A percentile compares a stretch with the other conserved stretches of the same genome.
Evolutionary conservation across 1,284 basidiomycete genomes (phyloP).

Genomic region (Microbotryomycetes sp.): DNA sequence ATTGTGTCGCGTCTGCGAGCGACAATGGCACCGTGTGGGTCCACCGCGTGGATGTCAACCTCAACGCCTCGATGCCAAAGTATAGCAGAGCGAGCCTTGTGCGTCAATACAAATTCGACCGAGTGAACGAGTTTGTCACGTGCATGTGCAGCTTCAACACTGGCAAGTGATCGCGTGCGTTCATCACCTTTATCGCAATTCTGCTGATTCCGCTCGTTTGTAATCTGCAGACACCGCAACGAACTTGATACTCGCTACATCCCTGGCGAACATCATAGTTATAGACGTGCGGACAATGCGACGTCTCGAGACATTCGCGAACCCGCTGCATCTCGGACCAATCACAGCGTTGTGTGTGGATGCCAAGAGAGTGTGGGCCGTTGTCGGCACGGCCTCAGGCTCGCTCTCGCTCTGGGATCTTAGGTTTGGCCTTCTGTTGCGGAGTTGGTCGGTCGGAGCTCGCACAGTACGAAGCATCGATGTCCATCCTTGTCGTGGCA

Average conservation of each 20-base stretch:
- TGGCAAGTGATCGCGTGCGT: conserved; percentile 19
- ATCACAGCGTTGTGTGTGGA: conserved; percentile 80
- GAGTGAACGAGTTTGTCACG: conserved; percentile 41
- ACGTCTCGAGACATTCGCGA: conserved; percentile 64
- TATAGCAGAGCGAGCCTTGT: conserved; percentile 44
- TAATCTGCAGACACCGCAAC: conserved; percentile 36
- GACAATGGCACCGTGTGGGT: conserved; percentile 44
- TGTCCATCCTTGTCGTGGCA: conserved; percentile 69
- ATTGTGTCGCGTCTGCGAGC: conserved; percentile 45
- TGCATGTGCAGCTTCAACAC: conserved; percentile 42
- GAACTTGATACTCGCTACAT: conserved; percentile 71
- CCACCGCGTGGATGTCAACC: conserved; percentile 41
- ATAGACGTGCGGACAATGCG: conserved; percentile 83
- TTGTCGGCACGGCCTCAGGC: conserved; percentile 78
- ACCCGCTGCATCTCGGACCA: conserved; percentile 77
- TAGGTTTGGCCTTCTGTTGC: conserved; percentile 81
- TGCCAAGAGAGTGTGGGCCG: conserved; percentile 73
- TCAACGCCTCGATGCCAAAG: conserved; percentile 40
- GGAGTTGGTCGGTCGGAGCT: conserved; percentile 67
- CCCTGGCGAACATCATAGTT: conserved; percentile 66
- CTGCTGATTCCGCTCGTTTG: background rate
- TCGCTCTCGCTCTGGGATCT: conserved; percentile 86
- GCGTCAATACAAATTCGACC: conserved; percentile 41
- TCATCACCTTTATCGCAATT: background rate
- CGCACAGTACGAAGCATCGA: conserved; percentile 60